Base-by-base conservation (phyloP, 2,329 filamentous ascomycete genomes). In the Capronia epimyces region DNA sequence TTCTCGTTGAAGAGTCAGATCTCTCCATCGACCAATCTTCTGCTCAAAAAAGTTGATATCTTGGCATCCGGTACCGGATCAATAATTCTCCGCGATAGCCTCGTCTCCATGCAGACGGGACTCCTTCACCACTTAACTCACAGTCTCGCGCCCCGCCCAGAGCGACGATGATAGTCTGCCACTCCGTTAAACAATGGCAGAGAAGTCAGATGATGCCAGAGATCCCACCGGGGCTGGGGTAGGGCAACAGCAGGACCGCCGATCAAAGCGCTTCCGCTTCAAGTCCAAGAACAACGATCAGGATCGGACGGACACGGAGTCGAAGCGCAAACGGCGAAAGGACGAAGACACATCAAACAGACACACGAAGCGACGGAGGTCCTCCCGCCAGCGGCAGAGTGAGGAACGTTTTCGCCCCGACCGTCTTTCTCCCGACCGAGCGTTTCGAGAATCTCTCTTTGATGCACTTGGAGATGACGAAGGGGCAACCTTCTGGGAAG, bases 381-480 rank as follows among this genome's bases (percentile, higher is more conserved):
- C 59, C 9, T 52, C 57, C 15, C 36, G 46, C 21, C 44, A 46
- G 18, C 21, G 49, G 16, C 20, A 43, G n/a, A 20, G 43, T 36
- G 41, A 56, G 7, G 31, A 18, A 9, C 34, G 16, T 42, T 21
- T 51, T 44, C 36, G 6, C 36, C 43, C 49, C 9, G 52, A 59
- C n/a, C 48, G 58, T 0, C 72, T 87, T 13, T 80, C 86, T 60
- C 77, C 87, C 0, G 83, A 89, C 34, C 75, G 78, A 0, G 89
- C 91, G 1, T 98, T 98, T 67, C 84, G 88, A 24, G 88, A 95
- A 67, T 95, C 89, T 0, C 82, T 98, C 3, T 97, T 97, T 71
- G 93, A 98, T 67, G 93, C 93, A 25, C 84, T 98, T 69, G 91
- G 89, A 31, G 93, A 98, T 68, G 91, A 97, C 65, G 93, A 98